These are phyloP conservation scores for Exophiala sp. DNA, from an alignment of 2,329 filamentous ascomycete genomes.

Conservation along the genomic window DNA sequence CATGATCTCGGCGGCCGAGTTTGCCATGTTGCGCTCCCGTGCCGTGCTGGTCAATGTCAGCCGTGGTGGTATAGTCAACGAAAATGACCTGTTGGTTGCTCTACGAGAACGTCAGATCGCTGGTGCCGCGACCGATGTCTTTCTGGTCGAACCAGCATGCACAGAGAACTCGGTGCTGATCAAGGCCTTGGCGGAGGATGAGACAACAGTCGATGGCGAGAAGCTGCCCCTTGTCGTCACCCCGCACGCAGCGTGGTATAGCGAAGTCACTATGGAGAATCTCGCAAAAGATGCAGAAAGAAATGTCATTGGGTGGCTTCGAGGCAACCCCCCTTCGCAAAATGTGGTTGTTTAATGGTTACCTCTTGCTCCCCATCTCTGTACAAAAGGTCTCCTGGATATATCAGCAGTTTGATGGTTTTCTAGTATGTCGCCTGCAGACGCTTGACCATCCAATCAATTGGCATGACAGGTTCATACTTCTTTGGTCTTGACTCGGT, in stretches of 20 bases:
- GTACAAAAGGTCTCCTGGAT: no score
- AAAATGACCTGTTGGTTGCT: slow-evolving; percentile 44
- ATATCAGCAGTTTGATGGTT: no score
- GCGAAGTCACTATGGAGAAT: slow-evolving; percentile 45
- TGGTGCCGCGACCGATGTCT: slow-evolving; percentile 51
- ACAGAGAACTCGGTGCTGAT: slow-evolving; percentile 42
- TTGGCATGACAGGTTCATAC: no score
- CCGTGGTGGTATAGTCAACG: slow-evolving; percentile 49
- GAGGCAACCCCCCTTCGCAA: not conserved
- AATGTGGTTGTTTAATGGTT: slow-evolving; percentile 2
- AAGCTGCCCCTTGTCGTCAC: slow-evolving; percentile 40
- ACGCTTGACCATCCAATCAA: no score
- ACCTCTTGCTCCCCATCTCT: no score
- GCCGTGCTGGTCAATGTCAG: slow-evolving; percentile 47
- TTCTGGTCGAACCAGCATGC: slow-evolving; percentile 43
- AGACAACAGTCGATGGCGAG: not conserved
- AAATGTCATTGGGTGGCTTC: slow-evolving; percentile 1
- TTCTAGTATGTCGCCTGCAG: no score
- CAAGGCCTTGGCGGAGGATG: slow-evolving; percentile 42
- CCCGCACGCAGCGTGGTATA: slow-evolving; percentile 54
- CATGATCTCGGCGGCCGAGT: slow-evolving; percentile 36
- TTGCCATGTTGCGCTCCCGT: slow-evolving; percentile 42
- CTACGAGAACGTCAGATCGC: slow-evolving; percentile 40
- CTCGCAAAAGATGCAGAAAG: slow-evolving; percentile 28
- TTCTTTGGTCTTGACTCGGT: no score